Evolutionary conservation across 371 early-diverging fungal species (phyloP).

Genomic region (Parasitella parasitica): DNA sequence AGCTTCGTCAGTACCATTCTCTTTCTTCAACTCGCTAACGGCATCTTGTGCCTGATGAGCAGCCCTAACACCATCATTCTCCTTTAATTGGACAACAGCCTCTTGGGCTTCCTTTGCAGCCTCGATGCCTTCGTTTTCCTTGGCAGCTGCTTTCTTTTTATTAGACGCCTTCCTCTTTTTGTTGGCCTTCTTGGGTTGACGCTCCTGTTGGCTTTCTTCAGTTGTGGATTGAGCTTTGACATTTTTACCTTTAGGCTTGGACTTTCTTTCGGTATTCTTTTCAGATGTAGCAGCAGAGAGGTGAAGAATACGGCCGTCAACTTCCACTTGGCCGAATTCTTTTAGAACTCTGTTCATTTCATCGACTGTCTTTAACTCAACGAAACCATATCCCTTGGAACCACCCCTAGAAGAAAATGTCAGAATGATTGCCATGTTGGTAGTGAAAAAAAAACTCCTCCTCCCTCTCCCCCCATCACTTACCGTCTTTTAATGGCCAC

Average conservation of each 20-base stretch:
- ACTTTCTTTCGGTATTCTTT: slow-evolving; percentile 10
- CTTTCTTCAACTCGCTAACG: slow-evolving; percentile 15
- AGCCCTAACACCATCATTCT: slow-evolving; percentile 13
- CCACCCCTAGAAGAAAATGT: slow-evolving; percentile 44
- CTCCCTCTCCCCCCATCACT: too few species aligned
- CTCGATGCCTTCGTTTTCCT: slow-evolving; percentile 16
- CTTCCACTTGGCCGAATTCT: slow-evolving; percentile 56
- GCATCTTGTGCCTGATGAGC: slow-evolving; percentile 12
- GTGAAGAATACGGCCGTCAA: slow-evolving; percentile 69
- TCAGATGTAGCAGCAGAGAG: slow-evolving; percentile 66
- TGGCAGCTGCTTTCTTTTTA: slow-evolving; percentile 10
- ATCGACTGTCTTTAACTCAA: slow-evolving; percentile 74
- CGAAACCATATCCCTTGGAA: slow-evolving; percentile 93
- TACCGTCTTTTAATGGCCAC: slow-evolving; percentile 58
- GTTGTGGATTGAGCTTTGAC: neutral
- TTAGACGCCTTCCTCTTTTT: slow-evolving; percentile 1
- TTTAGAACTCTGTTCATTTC: slow-evolving; percentile 82
- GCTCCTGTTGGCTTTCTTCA: neutral
- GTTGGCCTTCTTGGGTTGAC: neutral
- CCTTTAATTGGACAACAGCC: slow-evolving; percentile 11
- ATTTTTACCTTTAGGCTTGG: neutral
- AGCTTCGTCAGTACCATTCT: slow-evolving; percentile 13
- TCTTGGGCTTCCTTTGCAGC: slow-evolving; percentile 6
- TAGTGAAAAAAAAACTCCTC: neutral
- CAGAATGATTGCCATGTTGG: neutral